Evolutionary conservation across 192 early-diverging fungal genomes (phyloP).

Genomic region (Anaeromyces robustus): DNA sequence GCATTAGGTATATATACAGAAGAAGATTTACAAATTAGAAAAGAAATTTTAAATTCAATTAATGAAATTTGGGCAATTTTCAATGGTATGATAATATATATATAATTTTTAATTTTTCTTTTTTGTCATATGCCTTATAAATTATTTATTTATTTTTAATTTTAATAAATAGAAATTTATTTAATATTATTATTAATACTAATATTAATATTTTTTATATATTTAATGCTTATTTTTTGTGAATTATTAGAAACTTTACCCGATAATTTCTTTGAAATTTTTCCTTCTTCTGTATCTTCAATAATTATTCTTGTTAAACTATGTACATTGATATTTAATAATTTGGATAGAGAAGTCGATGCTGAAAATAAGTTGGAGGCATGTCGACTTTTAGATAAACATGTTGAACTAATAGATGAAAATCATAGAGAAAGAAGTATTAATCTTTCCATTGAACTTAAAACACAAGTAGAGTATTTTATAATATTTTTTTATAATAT

Average conservation of each 20-base stretch:
- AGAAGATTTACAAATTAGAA: not conserved
- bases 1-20: not conserved
- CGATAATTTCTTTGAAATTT: not conserved
- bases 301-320: not conserved
- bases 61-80: not conserved
- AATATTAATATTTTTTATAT: not conserved
- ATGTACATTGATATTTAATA: not conserved
- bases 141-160: too few species aligned
- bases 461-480: not conserved
- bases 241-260: not conserved
- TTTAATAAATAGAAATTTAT: too few species aligned
- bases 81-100: too few species aligned
- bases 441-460: not conserved
- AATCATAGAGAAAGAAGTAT: not conserved
- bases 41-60: not conserved
- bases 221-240: too few species aligned
- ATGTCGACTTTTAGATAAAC: not conserved
- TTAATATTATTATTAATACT: not conserved
- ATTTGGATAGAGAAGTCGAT: not conserved
- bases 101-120: too few species aligned
- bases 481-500: not conserved
- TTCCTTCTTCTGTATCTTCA: not conserved
- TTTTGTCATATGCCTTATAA: too few species aligned
- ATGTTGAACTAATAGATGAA: not conserved
- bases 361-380: not conserved